Evolutionary conservation across 352 stramenopile species (phyloP).

Genomic region (Globisporangium spiculum): DNA sequence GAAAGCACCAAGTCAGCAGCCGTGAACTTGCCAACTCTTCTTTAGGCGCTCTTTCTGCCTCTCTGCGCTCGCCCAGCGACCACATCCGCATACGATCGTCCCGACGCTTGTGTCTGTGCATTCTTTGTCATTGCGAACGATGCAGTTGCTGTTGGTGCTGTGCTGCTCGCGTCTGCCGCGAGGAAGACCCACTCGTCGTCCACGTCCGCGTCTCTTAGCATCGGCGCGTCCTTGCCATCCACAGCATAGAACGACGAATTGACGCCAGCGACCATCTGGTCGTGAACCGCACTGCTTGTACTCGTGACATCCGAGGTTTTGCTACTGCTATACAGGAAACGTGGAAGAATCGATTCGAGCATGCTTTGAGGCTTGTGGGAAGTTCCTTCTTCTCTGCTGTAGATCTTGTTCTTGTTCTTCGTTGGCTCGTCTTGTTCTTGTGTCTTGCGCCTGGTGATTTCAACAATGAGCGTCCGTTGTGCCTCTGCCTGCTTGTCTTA

Average conservation of each 20-base stretch:
- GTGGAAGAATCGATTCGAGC: constrained; percentile 14
- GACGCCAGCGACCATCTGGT: not conserved
- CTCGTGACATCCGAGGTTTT: not conserved
- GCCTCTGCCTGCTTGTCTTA: not conserved
- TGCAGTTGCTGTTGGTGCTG: not conserved
- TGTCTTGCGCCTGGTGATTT: not conserved
- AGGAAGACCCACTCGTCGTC: constrained; percentile 19
- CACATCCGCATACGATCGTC: constrained; percentile 34
- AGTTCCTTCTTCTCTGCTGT: not conserved
- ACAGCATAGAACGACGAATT: not conserved
- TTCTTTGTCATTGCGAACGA: not conserved
- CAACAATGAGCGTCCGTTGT: not conserved
- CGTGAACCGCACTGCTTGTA: not conserved
- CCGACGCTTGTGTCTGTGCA: not conserved
- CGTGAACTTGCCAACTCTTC: not conserved
- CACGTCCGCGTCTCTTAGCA: not conserved
- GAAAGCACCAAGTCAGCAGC: not conserved
- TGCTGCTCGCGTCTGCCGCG: not conserved
- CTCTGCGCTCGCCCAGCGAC: constrained; percentile 14
- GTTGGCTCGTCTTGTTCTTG: constrained; percentile 1
- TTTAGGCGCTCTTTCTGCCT: not conserved
- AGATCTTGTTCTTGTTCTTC: not conserved
- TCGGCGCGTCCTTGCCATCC: not conserved
- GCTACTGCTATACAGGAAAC: constrained; percentile 8
- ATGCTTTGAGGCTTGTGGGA: constrained; percentile 3